Evolutionary conservation across 1,284 basidiomycete genomes (phyloP).

Genomic region (Lentinula novae-zelandiae): DNA sequence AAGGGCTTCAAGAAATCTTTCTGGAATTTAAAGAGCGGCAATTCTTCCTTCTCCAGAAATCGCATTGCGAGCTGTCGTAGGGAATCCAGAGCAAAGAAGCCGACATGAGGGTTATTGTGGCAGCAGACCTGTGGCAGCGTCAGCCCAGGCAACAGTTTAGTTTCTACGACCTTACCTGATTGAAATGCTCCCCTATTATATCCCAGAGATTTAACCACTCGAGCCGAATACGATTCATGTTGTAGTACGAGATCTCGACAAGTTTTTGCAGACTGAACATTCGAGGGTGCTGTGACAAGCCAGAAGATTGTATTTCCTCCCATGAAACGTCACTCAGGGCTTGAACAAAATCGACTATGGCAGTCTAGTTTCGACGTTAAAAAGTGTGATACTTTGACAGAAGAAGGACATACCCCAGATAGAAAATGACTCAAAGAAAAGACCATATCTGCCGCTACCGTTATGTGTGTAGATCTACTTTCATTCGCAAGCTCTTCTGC

Average conservation of each 20-base stretch:
- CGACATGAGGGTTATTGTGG: constrained; percentile 96
- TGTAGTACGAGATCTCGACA: constrained; percentile 99
- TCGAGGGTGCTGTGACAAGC: constrained; percentile 88
- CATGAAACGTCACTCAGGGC: constrained; percentile 97
- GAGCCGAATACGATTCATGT: constrained; percentile 97
- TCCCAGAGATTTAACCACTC: constrained; percentile 99
- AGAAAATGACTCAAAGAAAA: constrained; percentile 95
- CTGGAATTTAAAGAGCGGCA: constrained; percentile 98
- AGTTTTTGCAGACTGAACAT: constrained; percentile 98
- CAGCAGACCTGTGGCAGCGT: constrained; percentile 74
- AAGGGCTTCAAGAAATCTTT: constrained; percentile 99
- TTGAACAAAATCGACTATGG: constrained; percentile 97
- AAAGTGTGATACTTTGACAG: constrained; percentile 4
- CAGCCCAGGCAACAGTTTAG: constrained; percentile 8
- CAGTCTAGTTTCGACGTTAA: constrained; percentile 55
- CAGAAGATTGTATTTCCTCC: constrained; percentile 99
- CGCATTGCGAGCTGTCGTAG: constrained; percentile 98
- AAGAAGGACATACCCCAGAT: constrained; percentile 69
- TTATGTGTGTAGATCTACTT: constrained; percentile 96
- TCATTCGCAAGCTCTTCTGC: constrained; percentile 96
- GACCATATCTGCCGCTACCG: constrained; percentile 98
- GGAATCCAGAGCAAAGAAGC: constrained; percentile 96
- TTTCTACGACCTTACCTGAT: constrained; percentile 61
- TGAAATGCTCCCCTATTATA: constrained; percentile 98
- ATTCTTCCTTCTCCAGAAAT: constrained; percentile 97